A percentile compares a stretch with the other conserved stretches of the same genome.
Evolutionary conservation across 75 land plant species (phyloP).

Genomic region (Picea glauca): DNA sequence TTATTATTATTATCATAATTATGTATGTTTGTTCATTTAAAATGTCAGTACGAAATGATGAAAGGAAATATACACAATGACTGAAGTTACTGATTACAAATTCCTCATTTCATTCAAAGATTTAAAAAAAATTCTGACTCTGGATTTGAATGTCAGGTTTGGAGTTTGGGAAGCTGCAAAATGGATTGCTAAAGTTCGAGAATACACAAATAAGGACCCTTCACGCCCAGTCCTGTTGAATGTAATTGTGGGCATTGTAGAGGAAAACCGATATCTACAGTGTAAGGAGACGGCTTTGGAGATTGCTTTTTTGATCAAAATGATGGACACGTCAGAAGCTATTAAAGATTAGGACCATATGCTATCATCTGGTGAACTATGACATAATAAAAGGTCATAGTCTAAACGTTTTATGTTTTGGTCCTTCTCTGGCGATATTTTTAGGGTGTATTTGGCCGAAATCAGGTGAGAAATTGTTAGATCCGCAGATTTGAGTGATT

Average conservation of each 20-base stretch:
- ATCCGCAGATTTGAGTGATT: too few species aligned
- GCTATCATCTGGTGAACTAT: too few species aligned
- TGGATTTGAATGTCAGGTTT: conserved; percentile 51
- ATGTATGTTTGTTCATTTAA: neutral
- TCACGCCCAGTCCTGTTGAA: conserved; percentile 68
- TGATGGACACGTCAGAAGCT: conserved; percentile 30
- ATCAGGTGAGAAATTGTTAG: too few species aligned
- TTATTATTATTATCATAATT: too few species aligned
- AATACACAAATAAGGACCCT: conserved; percentile 36
- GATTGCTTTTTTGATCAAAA: conserved; percentile 77
- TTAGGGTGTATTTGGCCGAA: too few species aligned
- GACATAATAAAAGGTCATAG: too few species aligned
- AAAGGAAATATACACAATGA: neutral
- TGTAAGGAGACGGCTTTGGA: conserved; percentile 75
- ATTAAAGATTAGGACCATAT: neutral
- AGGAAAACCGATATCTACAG: conserved; percentile 69
- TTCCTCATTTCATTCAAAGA: neutral
- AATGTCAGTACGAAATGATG: neutral
- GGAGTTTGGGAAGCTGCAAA: conserved; percentile 98
- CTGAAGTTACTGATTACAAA: neutral
- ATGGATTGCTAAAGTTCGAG: conserved; percentile 84
- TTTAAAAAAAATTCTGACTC: neutral
- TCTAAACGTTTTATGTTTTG: too few species aligned
- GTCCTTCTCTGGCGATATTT: too few species aligned
- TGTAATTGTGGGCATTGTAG: conserved; percentile 61